Evolutionary conservation across 1,139 yeast genomes (phyloP).

Genomic region (Debaryomycetaceae sp.): DNA sequence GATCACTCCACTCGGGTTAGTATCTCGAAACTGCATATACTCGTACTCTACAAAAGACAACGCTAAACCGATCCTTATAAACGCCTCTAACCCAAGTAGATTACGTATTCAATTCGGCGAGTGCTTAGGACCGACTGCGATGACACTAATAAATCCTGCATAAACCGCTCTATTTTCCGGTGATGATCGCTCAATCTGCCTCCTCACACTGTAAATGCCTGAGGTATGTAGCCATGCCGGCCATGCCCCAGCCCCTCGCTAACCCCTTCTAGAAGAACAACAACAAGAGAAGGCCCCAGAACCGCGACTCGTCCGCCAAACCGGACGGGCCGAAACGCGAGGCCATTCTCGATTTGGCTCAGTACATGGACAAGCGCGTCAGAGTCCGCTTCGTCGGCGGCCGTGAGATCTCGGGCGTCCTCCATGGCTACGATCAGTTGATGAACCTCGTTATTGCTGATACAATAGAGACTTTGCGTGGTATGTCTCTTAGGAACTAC

Average conservation of each 20-base stretch:
- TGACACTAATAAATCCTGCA: no score
- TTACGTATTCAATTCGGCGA: no score
- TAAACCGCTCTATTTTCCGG: no score
- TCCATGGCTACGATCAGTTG: conserved; percentile 86
- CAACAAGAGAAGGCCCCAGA: conserved; percentile 15
- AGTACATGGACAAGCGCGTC: conserved; percentile 63
- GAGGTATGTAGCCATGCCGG: background rate
- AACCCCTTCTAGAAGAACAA: conserved; percentile 3
- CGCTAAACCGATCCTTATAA: no score
- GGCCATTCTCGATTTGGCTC: conserved; percentile 74
- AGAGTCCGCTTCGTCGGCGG: conserved; percentile 86
- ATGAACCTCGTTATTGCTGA: conserved; percentile 90
- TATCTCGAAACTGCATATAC: no score
- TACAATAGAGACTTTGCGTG: conserved; percentile 58
- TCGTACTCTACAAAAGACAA: no score
- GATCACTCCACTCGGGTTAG: no score
- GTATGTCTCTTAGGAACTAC: conserved; percentile 16
- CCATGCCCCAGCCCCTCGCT: background rate
- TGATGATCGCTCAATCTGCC: no score
- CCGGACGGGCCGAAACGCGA: conserved; percentile 79
- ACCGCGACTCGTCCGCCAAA: conserved; percentile 17
- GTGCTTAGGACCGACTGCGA: no score
- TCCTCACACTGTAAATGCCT: no score
- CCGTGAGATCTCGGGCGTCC: conserved; percentile 60
- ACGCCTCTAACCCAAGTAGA: no score